phyloP scores from a whole-genome alignment of 768 basidiomycete genomes.

The Rhodotorula babjevae region DNA sequence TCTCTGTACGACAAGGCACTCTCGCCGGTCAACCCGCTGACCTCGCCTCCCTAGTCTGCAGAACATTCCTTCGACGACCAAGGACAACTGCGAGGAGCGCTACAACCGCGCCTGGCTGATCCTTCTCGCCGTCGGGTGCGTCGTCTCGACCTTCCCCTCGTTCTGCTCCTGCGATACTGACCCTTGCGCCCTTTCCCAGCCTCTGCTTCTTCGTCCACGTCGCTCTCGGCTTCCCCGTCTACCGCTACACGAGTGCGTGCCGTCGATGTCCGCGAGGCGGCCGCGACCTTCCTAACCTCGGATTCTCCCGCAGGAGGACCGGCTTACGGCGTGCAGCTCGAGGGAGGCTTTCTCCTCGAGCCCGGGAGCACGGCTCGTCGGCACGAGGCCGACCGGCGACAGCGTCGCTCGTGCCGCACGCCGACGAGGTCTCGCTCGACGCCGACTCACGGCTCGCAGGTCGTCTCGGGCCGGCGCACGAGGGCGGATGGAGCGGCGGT shows the following conservation, averaged over 20 bases:
- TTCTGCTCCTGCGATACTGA: no score
- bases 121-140: neutral
- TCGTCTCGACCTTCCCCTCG: neutral
- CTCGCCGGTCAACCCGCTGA: neutral
- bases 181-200: neutral
- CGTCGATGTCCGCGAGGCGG: no score
- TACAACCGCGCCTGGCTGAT: constrained; percentile 24
- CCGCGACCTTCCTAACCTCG: neutral
- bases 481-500: no score
- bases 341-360: constrained; percentile 13
- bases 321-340: constrained; percentile 5
- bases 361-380: neutral
- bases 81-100: neutral
- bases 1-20: no score
- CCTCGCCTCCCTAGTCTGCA: neutral
- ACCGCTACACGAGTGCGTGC: constrained; percentile 26
- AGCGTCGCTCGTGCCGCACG: no score
- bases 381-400: neutral
- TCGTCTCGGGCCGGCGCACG: no score
- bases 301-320: constrained; percentile 1
- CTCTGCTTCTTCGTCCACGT: constrained; percentile 8
- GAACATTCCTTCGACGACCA: neutral
- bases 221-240: constrained; percentile 26
- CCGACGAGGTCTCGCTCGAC: no score
- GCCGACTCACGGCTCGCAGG: no score